Evolutionary conservation across 139 green algal species (phyloP).

Genomic region (Closterium sp.): DNA sequence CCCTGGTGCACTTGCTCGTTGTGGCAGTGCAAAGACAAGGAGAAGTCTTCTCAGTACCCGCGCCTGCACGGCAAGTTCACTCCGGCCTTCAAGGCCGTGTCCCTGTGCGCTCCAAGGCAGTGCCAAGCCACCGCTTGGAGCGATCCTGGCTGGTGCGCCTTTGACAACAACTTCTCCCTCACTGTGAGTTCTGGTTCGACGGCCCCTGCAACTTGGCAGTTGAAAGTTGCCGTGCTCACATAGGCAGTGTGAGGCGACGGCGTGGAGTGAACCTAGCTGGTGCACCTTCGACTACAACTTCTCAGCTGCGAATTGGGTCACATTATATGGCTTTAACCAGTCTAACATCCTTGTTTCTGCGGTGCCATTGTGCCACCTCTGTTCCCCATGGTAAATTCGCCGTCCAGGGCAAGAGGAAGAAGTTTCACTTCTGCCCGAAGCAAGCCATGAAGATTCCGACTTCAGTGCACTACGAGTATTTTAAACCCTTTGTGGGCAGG

Average conservation of each 20-base stretch:
- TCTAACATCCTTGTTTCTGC: not conserved
- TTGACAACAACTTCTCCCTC: not conserved
- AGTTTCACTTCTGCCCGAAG: not conserved
- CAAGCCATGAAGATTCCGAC: not conserved
- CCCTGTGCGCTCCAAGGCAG: too few species aligned
- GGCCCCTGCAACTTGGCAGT: too few species aligned
- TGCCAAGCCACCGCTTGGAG: not conserved
- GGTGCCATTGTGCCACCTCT: not conserved
- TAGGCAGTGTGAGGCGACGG: too few species aligned
- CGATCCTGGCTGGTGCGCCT: not conserved
- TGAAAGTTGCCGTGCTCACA: too few species aligned
- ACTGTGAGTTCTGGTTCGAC: too few species aligned
- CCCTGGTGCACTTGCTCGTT: too few species aligned
- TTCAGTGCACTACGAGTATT: not conserved
- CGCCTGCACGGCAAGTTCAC: too few species aligned
- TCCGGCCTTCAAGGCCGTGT: too few species aligned
- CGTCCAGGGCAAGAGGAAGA: not conserved
- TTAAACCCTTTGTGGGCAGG: not conserved
- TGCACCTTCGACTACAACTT: too few species aligned
- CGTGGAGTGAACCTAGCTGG: too few species aligned
- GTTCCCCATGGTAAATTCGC: not conserved
- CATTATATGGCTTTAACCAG: not conserved
- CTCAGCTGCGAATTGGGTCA: not conserved
- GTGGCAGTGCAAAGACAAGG: too few species aligned
- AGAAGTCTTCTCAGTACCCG: too few species aligned